Conservation (phyloP, 257 asterid species). For the Dorcoceras hygrometricum region DNA sequence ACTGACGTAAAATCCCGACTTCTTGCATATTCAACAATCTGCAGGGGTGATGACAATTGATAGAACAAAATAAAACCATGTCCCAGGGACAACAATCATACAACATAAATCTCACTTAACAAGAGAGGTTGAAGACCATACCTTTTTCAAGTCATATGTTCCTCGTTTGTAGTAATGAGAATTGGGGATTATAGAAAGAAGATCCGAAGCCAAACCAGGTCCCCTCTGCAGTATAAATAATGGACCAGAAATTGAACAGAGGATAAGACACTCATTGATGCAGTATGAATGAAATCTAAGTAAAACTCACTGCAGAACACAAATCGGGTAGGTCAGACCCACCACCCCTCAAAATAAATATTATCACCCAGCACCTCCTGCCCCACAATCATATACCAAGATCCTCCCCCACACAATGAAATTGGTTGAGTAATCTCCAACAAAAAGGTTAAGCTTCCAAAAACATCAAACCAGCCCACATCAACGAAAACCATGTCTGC, state of each 20-base stretch:
- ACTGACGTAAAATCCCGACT: constrained; percentile 78
- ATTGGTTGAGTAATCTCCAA: not conserved
- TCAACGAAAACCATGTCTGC: not conserved
- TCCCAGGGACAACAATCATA: not conserved
- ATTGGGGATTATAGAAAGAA: constrained; percentile 77
- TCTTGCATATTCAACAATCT: constrained; percentile 84
- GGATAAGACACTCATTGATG: not conserved
- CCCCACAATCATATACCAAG: not conserved
- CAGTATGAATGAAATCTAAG: not conserved
- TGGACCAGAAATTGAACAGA: not conserved
- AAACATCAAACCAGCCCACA: not conserved
- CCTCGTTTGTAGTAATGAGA: constrained; percentile 83
- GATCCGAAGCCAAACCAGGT: constrained; percentile 74
- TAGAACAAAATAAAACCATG: constrained; percentile 10
- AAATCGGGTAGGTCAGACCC: not conserved
- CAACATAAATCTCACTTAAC: constrained; percentile 3
- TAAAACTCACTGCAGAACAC: not conserved
- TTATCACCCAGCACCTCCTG: not conserved
- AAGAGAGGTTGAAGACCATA: constrained; percentile 1
- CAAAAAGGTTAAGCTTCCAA: not conserved
- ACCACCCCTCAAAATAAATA: not conserved
- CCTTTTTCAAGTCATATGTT: constrained; percentile 93
- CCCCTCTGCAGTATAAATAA: constrained; percentile 67
- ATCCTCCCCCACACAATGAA: not conserved
- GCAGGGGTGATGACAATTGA: constrained; percentile 14